These are phyloP conservation scores for Sesbania bispinosa DNA, from an alignment of 306 rosid species.

Conservation along the genomic window DNA sequence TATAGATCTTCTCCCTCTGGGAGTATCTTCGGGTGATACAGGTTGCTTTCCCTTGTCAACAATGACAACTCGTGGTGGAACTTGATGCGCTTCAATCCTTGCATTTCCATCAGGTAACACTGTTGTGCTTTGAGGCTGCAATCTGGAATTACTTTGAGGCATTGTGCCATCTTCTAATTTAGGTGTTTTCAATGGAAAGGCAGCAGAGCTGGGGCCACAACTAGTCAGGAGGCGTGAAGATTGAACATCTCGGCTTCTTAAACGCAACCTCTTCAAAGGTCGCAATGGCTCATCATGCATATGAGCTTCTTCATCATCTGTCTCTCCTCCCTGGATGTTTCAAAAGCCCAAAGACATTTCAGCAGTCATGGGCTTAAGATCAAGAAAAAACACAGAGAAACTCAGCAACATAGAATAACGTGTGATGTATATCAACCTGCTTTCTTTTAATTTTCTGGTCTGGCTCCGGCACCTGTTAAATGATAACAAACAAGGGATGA, in stretches of 20 bases:
- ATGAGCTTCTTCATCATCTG: slow-evolving; percentile 46
- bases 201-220: slow-evolving; percentile 28
- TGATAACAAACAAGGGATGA: slow-evolving; percentile 7
- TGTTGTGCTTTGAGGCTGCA: slow-evolving; percentile 29
- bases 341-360: slow-evolving; percentile 23
- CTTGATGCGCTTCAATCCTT: slow-evolving; percentile 32
- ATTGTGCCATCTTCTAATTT: slow-evolving; percentile 45
- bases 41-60: slow-evolving; percentile 76
- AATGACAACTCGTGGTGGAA: slow-evolving; percentile 27
- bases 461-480: slow-evolving; percentile 35
- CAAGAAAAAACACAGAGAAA: slow-evolving; percentile 3
- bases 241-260: slow-evolving; percentile 51
- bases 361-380: slow-evolving; percentile 20
- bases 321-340: slow-evolving; percentile 35
- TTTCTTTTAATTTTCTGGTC: slow-evolving; percentile 34
- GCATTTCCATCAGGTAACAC: slow-evolving; percentile 34
- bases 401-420: slow-evolving; percentile 5
- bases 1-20: slow-evolving; percentile 30
- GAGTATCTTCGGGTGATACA: slow-evolving; percentile 32
- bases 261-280: slow-evolving; percentile 81
- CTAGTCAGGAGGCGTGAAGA: slow-evolving; percentile 30
- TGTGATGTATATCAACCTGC: slow-evolving; percentile 28
- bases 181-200: slow-evolving; percentile 40
- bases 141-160: slow-evolving; percentile 31
- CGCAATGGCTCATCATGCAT: slow-evolving; percentile 43